Conservation (phyloP, 1,284 basidiomycete species). For the Pseudozyma thailandica region DNA sequence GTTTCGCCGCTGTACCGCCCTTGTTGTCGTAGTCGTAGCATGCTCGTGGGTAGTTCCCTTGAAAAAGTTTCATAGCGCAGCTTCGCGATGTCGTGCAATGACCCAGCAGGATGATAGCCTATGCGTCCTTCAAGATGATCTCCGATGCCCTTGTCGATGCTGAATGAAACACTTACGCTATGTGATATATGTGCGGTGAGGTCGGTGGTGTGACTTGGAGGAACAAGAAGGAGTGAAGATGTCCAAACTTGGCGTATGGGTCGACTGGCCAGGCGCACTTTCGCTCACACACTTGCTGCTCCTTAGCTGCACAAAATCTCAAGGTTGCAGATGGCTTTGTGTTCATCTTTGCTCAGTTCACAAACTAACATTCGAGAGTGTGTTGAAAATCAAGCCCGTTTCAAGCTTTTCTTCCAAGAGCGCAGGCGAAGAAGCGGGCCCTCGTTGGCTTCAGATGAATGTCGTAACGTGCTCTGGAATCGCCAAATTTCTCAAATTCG, state of each 20-base stretch:
- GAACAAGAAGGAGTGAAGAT: conserved; percentile 12
- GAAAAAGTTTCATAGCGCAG: no score
- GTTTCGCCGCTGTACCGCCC: no score
- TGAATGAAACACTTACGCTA: conserved; percentile 40
- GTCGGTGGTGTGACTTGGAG: conserved; percentile 45
- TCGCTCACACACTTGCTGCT: neutral
- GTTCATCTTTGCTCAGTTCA: neutral
- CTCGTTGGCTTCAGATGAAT: no score
- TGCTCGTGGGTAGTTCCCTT: no score
- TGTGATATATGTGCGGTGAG: conserved; percentile 46
- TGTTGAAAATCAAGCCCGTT: no score
- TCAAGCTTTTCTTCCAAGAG: no score
- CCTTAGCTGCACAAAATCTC: neutral
- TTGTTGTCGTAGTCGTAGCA: no score
- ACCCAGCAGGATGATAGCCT: neutral
- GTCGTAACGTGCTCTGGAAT: no score
- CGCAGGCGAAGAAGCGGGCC: no score
- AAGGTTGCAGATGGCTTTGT: neutral
- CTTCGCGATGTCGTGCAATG: neutral
- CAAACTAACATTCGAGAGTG: conserved; percentile 26
- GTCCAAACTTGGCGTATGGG: conserved; percentile 1
- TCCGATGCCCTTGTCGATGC: neutral
- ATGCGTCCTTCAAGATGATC: neutral
- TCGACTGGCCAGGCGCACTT: neutral
- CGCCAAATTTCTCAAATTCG: neutral